Conservation (phyloP, 2,329 filamentous ascomycete genomes). For the Didymella lethalis region DNA sequence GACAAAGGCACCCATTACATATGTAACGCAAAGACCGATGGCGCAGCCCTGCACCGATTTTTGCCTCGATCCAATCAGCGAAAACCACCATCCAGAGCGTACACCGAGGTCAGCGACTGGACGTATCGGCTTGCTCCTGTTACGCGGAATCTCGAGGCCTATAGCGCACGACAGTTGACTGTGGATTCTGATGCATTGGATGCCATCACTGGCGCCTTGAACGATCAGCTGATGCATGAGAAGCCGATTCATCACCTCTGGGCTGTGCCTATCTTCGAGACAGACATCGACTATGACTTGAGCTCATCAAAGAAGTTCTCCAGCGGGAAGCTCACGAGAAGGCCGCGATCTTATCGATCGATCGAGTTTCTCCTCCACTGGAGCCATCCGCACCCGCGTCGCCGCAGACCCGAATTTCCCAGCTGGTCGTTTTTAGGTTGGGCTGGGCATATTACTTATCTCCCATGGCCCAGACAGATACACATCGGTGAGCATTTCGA, state of each 20-base stretch:
- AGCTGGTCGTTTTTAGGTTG: neutral
- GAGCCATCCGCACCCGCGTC: too few species aligned
- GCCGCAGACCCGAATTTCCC: too few species aligned
- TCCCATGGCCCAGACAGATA: neutral
- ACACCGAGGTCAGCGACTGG: constrained; percentile 1
- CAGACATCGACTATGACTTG: too few species aligned
- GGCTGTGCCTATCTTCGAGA: neutral
- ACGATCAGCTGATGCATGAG: neutral
- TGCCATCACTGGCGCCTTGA: neutral
- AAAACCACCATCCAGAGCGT: neutral
- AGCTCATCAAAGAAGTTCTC: too few species aligned
- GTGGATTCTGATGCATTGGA: neutral
- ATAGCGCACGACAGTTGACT: neutral
- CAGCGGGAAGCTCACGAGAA: too few species aligned
- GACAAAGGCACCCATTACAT: neutral
- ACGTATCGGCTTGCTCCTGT: neutral
- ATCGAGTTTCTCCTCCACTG: too few species aligned
- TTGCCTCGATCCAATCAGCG: neutral
- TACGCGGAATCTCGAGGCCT: neutral
- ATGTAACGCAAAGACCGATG: neutral
- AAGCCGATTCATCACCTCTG: neutral
- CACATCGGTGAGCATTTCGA: neutral
- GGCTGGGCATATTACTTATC: neutral
- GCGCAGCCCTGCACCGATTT: neutral
- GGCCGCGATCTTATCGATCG: too few species aligned